These are phyloP conservation scores for Pyrus communis DNA, from an alignment of 306 rosid species.

Conservation along the genomic window DNA sequence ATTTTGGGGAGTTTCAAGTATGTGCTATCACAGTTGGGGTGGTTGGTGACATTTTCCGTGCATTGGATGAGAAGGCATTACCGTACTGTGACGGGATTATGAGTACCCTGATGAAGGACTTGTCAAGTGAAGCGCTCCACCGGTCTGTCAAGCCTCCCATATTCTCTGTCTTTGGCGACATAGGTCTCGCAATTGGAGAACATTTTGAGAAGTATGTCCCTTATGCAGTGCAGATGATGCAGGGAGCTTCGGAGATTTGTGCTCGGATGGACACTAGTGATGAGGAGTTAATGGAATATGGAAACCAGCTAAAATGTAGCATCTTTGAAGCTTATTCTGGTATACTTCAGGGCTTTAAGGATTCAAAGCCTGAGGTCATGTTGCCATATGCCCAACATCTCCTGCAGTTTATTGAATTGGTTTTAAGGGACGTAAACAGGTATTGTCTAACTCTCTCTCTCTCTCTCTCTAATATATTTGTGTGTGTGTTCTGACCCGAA, in stretches of 20 bases:
- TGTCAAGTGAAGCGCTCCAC: slow-evolving; percentile 22
- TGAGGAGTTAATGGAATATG: slow-evolving; percentile 25
- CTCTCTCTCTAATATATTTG: not conserved
- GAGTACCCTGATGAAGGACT: slow-evolving; percentile 18
- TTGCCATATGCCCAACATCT: slow-evolving; percentile 29
- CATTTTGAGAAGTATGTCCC: slow-evolving; percentile 31
- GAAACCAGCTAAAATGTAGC: slow-evolving; percentile 30
- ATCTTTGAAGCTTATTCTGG: slow-evolving; percentile 38
- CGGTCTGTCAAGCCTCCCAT: slow-evolving; percentile 35
- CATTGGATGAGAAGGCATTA: slow-evolving; percentile 26
- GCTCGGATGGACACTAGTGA: slow-evolving; percentile 17
- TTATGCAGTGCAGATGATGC: slow-evolving; percentile 26
- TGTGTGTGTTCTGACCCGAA: not conserved
- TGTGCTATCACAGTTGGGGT: slow-evolving; percentile 36
- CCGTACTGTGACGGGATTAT: slow-evolving; percentile 27
- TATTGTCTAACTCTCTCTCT: not conserved
- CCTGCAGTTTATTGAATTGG: slow-evolving; percentile 27
- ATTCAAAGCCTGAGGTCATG: slow-evolving; percentile 29
- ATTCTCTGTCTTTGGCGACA: slow-evolving; percentile 31
- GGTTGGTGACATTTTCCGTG: slow-evolving; percentile 30
- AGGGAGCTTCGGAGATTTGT: slow-evolving; percentile 29
- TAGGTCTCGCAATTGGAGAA: slow-evolving; percentile 29
- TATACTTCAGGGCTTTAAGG: slow-evolving; percentile 27
- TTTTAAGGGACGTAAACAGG: slow-evolving; percentile 20
- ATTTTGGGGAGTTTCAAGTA: slow-evolving; percentile 31